These are phyloP conservation scores for Aspergillus transmontanensis DNA, from an alignment of 2,329 filamentous ascomycete species.

Conservation along the genomic window DNA sequence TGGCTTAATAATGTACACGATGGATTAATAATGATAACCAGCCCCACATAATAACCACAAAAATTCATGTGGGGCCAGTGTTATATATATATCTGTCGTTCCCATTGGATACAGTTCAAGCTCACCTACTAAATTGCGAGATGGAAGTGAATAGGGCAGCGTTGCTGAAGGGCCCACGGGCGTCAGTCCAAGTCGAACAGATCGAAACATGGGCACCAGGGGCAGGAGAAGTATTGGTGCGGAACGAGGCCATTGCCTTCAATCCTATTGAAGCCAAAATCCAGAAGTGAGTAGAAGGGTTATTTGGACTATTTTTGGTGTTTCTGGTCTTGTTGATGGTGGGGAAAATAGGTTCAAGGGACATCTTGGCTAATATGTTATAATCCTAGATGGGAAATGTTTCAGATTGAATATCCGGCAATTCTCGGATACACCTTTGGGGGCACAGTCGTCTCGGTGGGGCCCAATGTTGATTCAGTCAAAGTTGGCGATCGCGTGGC, in stretches of 20 bases:
- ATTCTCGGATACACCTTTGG: constrained; percentile 21
- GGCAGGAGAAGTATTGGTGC: constrained; percentile 14
- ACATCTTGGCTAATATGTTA: neutral
- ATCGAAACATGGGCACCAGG: neutral
- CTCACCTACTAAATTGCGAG: neutral
- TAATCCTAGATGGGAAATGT: neutral
- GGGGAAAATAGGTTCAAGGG: neutral
- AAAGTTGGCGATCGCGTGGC: constrained; percentile 20
- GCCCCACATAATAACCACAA: neutral
- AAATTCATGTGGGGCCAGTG: neutral
- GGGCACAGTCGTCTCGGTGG: constrained; percentile 18
- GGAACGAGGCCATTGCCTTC: constrained; percentile 18
- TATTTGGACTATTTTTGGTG: neutral
- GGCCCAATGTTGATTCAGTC: constrained; percentile 13
- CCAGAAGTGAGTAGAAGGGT: constrained; percentile 15
- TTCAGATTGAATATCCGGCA: constrained; percentile 12
- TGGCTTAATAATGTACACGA: neutral
- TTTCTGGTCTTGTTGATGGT: neutral
- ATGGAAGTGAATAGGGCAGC: neutral
- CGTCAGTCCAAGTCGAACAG: neutral
- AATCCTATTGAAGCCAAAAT: constrained; percentile 23
- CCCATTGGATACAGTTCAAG: rapidly evolving
- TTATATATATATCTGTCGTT: neutral
- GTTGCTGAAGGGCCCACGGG: neutral
- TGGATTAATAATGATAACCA: neutral